Evolutionary conservation across 768 basidiomycete species (phyloP), one percentile per base, ranked within the genome.

Genomic region (Daedaleopsis sinensis): DNA sequence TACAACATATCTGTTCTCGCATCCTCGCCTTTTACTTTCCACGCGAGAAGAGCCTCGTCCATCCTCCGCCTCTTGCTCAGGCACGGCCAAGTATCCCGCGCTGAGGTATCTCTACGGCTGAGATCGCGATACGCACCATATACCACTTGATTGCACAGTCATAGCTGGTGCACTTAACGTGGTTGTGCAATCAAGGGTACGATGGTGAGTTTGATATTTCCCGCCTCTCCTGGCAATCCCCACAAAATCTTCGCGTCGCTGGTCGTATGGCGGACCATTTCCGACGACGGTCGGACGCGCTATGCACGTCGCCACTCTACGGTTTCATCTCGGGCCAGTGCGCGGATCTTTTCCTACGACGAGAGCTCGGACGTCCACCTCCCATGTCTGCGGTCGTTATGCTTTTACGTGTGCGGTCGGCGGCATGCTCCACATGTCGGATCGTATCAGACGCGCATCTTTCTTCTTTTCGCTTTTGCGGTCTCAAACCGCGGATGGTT

Each of bases 381-480:
- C 9, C n/a, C 44, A 9, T 19, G 19, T 39, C 44, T 21, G 16
- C 11, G 23, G 27, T n/a, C 27, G 43, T 19, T 10, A 35, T 19
- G 43, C 19, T 49, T 49, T 49, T 49, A 49, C 47, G 47, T 49
- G 23, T 49, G 9, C 19, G 13, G 47, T 21, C 23, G 19, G 19
- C 47, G 23, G 47, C 11, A 15, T 49, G 23, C 47, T 49, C 47
- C 47, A 24, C 23, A 49, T 49, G 19, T 23, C 47, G 47, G 47
- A 49, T 49, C 21, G 47, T 49, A 49, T 49, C 47, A 49, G 47
- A 27, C 47, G 47, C 47, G 47, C 47, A 24, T 27, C 47, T 21
- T n/a, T n/a, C n/a, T n/a, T n/a, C n/a, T n/a, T 49, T 15, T 13
- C 6, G 19, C 47, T 15, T 1, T 49, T 13, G 47, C 19, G 19